Conservation (phyloP, 2,329 filamentous ascomycete species). For the Trichoderma arundinaceum region DNA sequence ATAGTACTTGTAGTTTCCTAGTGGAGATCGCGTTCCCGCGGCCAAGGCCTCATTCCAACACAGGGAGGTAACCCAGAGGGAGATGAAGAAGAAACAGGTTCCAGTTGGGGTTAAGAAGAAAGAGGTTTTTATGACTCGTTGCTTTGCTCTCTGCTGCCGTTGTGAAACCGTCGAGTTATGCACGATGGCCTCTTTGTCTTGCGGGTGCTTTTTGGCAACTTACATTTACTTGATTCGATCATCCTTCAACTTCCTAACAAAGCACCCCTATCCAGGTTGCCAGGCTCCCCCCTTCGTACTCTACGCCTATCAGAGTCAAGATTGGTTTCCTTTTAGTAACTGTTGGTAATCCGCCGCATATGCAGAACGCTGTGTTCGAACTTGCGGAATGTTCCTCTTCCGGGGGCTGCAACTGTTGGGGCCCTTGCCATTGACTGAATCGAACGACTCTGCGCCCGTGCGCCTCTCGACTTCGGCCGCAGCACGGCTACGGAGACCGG, state of each 20-base stretch:
- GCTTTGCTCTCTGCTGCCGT: background rate
- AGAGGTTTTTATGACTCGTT: background rate
- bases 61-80: too few species aligned
- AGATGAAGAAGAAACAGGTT: too few species aligned
- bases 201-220: background rate
- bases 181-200: too few species aligned
- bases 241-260: constrained; percentile 4
- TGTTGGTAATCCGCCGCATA: background rate
- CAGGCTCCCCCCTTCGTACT: too few species aligned
- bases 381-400: too few species aligned
- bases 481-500: background rate
- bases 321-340: too few species aligned
- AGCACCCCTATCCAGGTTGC: background rate
- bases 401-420: too few species aligned
- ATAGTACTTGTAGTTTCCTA: constrained; percentile 18
- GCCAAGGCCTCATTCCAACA: constrained; percentile 16
- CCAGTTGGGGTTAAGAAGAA: too few species aligned
- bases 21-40: constrained; percentile 18
- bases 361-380: background rate
- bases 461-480: background rate
- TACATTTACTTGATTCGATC: background rate
- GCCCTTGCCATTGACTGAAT: too few species aligned
- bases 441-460: constrained; percentile 2
- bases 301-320: too few species aligned
- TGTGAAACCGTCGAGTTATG: constrained; percentile 15